phyloP scores from a whole-genome alignment of 2,329 filamentous ascomycete species.

The Stemphylium lycopersici region DNA sequence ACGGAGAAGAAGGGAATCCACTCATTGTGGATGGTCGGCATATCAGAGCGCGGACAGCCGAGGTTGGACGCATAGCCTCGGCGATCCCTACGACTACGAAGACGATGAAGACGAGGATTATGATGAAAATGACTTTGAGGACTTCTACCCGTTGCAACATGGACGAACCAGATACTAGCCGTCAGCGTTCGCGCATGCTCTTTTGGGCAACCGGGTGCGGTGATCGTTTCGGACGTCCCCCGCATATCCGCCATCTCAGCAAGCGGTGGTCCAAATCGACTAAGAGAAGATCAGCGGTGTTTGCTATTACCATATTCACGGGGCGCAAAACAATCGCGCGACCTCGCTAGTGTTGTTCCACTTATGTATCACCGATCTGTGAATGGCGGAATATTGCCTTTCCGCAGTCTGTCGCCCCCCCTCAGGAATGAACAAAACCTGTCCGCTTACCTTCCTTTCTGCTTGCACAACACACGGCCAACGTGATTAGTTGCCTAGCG shows the following conservation, averaged over 20 bases:
- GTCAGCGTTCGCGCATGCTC: too few species aligned
- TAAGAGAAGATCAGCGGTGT: background rate
- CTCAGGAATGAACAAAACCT: background rate
- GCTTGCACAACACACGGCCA: background rate
- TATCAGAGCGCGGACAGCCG: slow-evolving; percentile 1
- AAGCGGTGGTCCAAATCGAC: background rate
- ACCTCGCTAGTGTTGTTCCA: background rate
- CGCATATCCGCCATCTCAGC: too few species aligned
- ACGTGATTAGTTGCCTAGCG: background rate
- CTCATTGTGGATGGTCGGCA: background rate
- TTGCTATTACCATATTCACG: slow-evolving; percentile 1
- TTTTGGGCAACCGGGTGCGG: too few species aligned
- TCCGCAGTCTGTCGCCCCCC: background rate
- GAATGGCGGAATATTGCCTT: background rate
- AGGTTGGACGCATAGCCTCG: slow-evolving; percentile 5
- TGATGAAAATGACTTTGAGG: slow-evolving; percentile 5
- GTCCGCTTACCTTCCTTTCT: background rate
- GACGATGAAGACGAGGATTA: slow-evolving; percentile 17
- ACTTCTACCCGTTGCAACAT: background rate
- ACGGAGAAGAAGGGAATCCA: background rate
- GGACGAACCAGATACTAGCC: background rate
- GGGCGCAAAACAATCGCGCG: background rate
- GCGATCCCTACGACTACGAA: slow-evolving; percentile 17
- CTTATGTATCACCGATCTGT: background rate
- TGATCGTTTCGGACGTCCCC: too few species aligned